Base-by-base conservation (phyloP, 2,329 filamentous ascomycete species). In the Microsporum audouinii region DNA sequence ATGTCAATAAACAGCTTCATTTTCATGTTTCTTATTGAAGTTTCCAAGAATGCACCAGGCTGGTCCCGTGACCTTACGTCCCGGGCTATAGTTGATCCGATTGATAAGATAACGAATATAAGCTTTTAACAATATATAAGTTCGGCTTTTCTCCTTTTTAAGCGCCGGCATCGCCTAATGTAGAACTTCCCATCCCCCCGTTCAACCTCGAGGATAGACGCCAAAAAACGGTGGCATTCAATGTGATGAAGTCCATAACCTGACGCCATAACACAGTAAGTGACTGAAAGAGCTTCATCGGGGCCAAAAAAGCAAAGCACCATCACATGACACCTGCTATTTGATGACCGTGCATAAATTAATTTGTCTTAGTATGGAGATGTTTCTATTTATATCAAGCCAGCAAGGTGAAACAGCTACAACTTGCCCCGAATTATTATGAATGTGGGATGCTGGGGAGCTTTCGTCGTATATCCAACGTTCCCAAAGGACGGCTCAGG, bases 371-470 rank as follows among this genome's bases (percentile, higher is more conserved):
- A 47, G 43, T 8, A 47, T 12, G 43, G 43, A 45, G 41, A 45
- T 47, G 49, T 53, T 53, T 31, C 49, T 53, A 53, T 53, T 53
- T 53, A 53, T 53, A 53, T 33, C 49, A 12, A 31, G 49, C 27
- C 29, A 53, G 27, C 17, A 53, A 53, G 49, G 49, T 31, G 49
- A 53, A 53, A 53, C 49, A 53, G 49, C 49, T 53, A n/a, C 49
- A n/a, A 17, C 29, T 53, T 7, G 49, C 29, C 49, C 31, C 49
- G 27, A n/a, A n/a, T 34, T 43, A 43, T 43, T 43, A 43, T 43
- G 39, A 33, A 53, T n/a, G 49, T 33, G 49, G 49, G 49, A 53
- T 53, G 49, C 31, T 53, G 49, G 49, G 17, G 49, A 34, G 49
- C 49, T 34, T n/a, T 33, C 12, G 49, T 33, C 49, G 49, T 53